Conservation (phyloP, 805 yeast species). For the Teunomyces pallodes region DNA sequence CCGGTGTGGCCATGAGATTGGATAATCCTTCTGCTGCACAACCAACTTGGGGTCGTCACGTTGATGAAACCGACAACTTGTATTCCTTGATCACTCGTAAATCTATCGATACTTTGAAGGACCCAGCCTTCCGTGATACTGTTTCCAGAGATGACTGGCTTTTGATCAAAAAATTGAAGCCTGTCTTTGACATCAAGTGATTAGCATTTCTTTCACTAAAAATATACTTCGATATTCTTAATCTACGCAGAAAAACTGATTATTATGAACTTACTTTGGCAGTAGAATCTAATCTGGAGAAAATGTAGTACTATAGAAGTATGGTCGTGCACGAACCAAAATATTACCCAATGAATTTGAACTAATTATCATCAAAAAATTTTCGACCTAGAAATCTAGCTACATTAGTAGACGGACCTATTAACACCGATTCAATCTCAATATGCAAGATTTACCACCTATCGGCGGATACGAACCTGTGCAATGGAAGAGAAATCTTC, state of each 20-base stretch:
- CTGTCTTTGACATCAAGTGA: constrained; percentile 78
- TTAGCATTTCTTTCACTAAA: background rate
- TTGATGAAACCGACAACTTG: constrained; percentile 85
- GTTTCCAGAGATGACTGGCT: constrained; percentile 97
- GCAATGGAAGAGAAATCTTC: constrained; percentile 87
- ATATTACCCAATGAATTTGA: constrained; percentile 7
- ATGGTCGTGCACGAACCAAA: constrained; percentile 5
- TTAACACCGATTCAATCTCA: background rate
- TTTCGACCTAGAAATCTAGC: background rate
- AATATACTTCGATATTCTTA: background rate
- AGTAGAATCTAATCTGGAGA: background rate
- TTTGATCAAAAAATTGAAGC: constrained; percentile 81
- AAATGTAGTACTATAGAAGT: background rate
- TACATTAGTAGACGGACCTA: background rate
- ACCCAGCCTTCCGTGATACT: constrained; percentile 93
- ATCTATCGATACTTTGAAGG: constrained; percentile 95
- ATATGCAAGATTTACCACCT: constrained; percentile 87
- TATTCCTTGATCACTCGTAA: constrained; percentile 89
- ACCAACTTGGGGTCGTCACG: constrained; percentile 99
- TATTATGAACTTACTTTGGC: background rate
- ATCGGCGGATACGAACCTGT: constrained; percentile 80
- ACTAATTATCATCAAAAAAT: constrained; percentile 5
- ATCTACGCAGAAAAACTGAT: background rate
- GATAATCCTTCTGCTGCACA: constrained; percentile 90
- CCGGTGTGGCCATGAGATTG: constrained; percentile 98